Evolutionary conservation across 305 asterid species (phyloP), one percentile per base, ranked within the genome.

Genomic region (Plantago rigida): DNA sequence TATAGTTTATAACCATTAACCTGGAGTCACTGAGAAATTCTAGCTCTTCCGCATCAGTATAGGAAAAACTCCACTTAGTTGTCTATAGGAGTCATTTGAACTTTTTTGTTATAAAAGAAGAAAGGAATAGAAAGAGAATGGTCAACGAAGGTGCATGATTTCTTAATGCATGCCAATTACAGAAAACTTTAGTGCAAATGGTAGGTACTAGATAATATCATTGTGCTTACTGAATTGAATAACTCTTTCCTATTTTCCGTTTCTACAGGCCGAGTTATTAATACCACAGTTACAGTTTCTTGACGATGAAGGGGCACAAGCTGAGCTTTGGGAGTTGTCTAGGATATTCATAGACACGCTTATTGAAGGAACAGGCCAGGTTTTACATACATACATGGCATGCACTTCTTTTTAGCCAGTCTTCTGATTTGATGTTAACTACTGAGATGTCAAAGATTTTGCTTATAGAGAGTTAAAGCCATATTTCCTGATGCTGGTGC

Each of bases 401-500:
- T 62, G 29, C 58, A 51, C 55, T 29, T 49, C 44, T 10, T 69
- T 13, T 15, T 22, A 41, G 51, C 19, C 42, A 28, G 39, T 62
- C 19, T n/a, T 66, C 64, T 63, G 57, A 59, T 34, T 15, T 44
- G 47, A 53, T 67, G 51, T 69, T 62, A 68, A 63, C 56, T 51
- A 15, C 60, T 79, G 70, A 83, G 64, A 70, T 41, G 47, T 62
- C 50, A 47, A 71, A 60, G 36, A 63, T 59, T 69, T 31, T 73
- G 69, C 47, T 62, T 77, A 34, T 65, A 90, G 97, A 84, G 75
- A 78, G 89, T 90, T 68, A 90, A 81, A 77, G 97, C 97, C 62
- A 53, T 90, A 73, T 90, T 82, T 79, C 97, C 97, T 2, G 97
- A 90, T 81, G 97, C 97, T 79, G 97, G 97, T 64, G 96, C 97